Base-by-base conservation (phyloP, 2,329 filamentous ascomycete species). In the Sporothrix humicola region DNA sequence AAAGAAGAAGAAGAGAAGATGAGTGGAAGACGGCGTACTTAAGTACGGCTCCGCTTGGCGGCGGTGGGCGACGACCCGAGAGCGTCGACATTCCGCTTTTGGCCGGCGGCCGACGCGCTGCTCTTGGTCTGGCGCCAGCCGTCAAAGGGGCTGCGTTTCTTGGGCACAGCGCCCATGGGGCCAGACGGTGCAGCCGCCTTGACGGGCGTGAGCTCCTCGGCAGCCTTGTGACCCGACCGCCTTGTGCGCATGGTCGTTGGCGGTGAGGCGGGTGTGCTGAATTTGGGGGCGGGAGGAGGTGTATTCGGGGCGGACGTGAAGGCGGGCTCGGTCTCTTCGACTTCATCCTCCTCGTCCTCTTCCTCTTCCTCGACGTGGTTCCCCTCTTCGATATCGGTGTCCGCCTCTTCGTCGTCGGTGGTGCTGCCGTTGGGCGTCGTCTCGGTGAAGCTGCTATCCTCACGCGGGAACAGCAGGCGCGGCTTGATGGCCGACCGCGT, bases 71-170 rank as follows among this genome's bases (percentile, higher is more conserved):
- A 76, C 63, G 78, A 76, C 66, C 76, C 76, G 42, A 84, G 77
- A 23, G 79, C 73, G 26, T 83, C 83, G 42, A 81, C 84, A 54
- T 81, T 79, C 75, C 83, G 83, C 82, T 85, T 87, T 75, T 79
- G 84, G 74, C 83, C 83, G 74, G 81, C 81, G 46, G 42, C 15
- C 20, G 31, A 54, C 15, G 66, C 68, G 80, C 83, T 79, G 77
- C 81, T 83, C 84, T 93, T 93, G 77, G 88, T 89, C 73, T 90
- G 88, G 76, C 85, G 87, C 91, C 91, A 94, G 54, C 85, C 85
- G 77, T 92, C 90, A 77, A 93, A 93, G 2, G 89, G 89, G 77
- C 87, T 90, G 73, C 82, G 83, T 69, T 76, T 77, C 74, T 77
- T 76, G 74, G 77, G 74, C 31, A 63, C 56, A 15, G 46, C 50